Base-by-base conservation (phyloP, 2,329 filamentous ascomycete genomes). In the Talaromyces sp. region DNA sequence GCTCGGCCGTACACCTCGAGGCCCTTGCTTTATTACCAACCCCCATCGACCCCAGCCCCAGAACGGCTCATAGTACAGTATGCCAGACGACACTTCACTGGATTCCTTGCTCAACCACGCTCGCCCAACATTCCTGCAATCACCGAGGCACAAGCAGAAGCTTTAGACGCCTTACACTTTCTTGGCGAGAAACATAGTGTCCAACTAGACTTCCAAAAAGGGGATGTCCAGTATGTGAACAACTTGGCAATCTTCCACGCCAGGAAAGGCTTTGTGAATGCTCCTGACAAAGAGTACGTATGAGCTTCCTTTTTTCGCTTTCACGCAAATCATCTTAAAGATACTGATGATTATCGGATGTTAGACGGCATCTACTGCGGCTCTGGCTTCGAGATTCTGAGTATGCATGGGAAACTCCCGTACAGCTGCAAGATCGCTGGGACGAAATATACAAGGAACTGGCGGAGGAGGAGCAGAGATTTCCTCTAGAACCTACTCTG, bases 31-130 rank as follows among this genome's bases (percentile, higher is more conserved):
- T 81, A 83, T 67, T 78, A 84, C 64, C 80, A 84, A 50, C 77
- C 80, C 0, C 75, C 77, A 9, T 80, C 75, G 0, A 69, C 63
- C 0, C 69, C 67, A 1, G 65, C 68, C 0, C 80, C 82, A 0
- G 80, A 86, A 64, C 77, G 82, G 1, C 68, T 87, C 1, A 70
- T 83, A 6, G 77, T 87, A 31, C 83, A 87, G 61, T 87, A 86
- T 62, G 81, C 80, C 0, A 79, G 84, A 2, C 77, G 84, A 1
- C 74, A 72, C 25, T 86, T 86, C 62, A 84, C 83, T 0, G 80
- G 79, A 2, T 81, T 74, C 57, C 67, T 69, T 56, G 72, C 70
- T 0, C 69, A 76, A 4, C 77, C 76, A 0, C 71, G 78, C 17
- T 76, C 73, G 0, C 53, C 68, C 0, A 56, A 69, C 15, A 76